Conservation (phyloP, 179 eudicot species). For the Beta lomatogona region DNA sequence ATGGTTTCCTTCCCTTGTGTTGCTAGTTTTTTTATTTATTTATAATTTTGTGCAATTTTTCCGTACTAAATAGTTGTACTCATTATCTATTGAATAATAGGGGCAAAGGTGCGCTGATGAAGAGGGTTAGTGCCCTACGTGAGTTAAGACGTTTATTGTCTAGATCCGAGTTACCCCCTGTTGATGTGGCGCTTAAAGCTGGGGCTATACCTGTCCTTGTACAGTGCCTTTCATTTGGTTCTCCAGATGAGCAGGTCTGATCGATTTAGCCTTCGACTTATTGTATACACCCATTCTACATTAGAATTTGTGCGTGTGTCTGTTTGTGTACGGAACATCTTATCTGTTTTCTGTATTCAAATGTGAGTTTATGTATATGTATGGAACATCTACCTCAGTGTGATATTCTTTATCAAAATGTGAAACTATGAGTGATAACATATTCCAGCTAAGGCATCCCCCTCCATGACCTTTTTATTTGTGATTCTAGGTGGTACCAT, state of each 20-base stretch:
- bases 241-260: conserved; percentile 91
- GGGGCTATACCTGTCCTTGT: conserved; percentile 82
- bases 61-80: not conserved
- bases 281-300: not conserved
- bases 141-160: conserved; percentile 78
- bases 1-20: not conserved
- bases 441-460: not conserved
- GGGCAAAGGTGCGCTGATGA: conserved; percentile 85
- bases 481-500: not conserved
- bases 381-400: not conserved
- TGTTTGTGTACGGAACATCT: too few relatives aligned
- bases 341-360: too few relatives aligned
- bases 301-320: not conserved
- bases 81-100: conserved; percentile 35
- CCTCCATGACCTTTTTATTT: not conserved
- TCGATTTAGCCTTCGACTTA: not conserved
- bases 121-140: conserved; percentile 77
- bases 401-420: not conserved
- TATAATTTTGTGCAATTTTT: not conserved
- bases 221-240: conserved; percentile 93
- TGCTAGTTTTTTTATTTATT: not conserved
- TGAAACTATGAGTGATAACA: not conserved
- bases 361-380: not conserved
- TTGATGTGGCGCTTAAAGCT: conserved; percentile 82
- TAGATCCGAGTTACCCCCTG: conserved; percentile 91